Evolutionary conservation across 805 yeast species (phyloP), one percentile per base, ranked within the genome.

Genomic region (Wickerhamomyces strasburgensis): DNA sequence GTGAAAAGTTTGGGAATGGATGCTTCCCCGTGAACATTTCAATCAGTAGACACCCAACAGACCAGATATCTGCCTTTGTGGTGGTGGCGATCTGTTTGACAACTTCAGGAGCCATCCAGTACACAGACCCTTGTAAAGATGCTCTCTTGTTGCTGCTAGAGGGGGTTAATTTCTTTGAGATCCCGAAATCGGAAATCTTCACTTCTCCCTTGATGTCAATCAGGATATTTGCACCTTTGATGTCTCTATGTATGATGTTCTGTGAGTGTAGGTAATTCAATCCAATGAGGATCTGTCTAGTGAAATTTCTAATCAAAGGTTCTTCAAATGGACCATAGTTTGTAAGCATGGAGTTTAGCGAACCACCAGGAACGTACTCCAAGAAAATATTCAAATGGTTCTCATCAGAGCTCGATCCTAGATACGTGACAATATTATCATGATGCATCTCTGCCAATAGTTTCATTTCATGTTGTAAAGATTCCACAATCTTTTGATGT

Each of bases 61-160:
- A 86, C 98, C 98, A 93, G 18, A 93, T 87, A 58, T 93, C 98
- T 0, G 96, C 95, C 59, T 86, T 87, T 27, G 83, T 80, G 2
- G 98, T 90, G 36, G 90, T 85, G 0, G 88, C 85, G 2, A 85
- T 80, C 54, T 89, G 97, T 52, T 88, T 86, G 14, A 93, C 98
- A 7, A 93, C 98, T 57, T 93, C 98, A 0, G 98, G 98, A 0
- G 98, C 98, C 98, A 93, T 93, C 98, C 98, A 93, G 56, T 82
- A 93, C 0, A 90, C 88, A 0, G 96, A 86, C 0, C 98, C 98
- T 60, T 90, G 97, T 36, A 87, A 63, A 0, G 96, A 87, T 2
- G 85, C 89, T 30, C 97, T 73, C 46, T 74, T 75, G 25, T 48
- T 56, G 61, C 51, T 57, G 58, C 24, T 18, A 7, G 43, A 31